A percentile compares a stretch with the other conserved stretches of the same genome.
These are phyloP conservation scores for Fusarium hostae DNA, from an alignment of 2,329 filamentous ascomycete species.

Conservation along the genomic window DNA sequence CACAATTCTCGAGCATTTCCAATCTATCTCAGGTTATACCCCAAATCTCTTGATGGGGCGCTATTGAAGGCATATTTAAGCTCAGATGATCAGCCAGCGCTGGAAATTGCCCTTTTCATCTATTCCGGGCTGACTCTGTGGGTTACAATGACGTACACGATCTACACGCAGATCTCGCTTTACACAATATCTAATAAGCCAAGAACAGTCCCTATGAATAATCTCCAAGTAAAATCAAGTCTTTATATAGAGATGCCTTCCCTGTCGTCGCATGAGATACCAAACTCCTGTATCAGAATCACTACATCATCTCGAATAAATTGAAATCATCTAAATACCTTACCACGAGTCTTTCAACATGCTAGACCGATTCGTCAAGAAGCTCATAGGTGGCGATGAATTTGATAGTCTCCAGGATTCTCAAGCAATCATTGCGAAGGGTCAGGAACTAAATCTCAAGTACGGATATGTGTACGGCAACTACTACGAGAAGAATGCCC, in stretches of 20 bases:
- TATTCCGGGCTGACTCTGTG: not conserved
- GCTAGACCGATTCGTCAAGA: not conserved
- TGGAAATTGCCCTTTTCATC: not conserved
- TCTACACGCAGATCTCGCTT: not conserved
- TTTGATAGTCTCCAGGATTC: not conserved
- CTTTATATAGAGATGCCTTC: fast-evolving
- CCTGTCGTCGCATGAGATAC: not conserved
- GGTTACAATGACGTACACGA: not conserved
- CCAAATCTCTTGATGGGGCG: fast-evolving
- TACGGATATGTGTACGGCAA: not conserved
- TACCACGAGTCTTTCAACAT: not conserved
- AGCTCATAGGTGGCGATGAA: not conserved
- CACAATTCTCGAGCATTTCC: not conserved
- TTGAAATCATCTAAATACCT: fast-evolving
- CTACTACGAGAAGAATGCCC: not conserved
- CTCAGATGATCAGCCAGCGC: not conserved
- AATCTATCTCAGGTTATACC: not conserved
- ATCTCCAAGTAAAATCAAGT: not conserved
- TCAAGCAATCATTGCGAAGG: not conserved
- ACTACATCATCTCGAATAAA: not conserved
- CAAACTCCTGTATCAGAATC: fast-evolving
- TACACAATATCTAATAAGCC: not conserved
- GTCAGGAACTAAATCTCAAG: not conserved
- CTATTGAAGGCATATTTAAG: not conserved
- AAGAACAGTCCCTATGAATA: not conserved